These are phyloP conservation scores for Oryza meyeriana DNA, from an alignment of 176 grass and related monocot species.

Conservation along the genomic window DNA sequence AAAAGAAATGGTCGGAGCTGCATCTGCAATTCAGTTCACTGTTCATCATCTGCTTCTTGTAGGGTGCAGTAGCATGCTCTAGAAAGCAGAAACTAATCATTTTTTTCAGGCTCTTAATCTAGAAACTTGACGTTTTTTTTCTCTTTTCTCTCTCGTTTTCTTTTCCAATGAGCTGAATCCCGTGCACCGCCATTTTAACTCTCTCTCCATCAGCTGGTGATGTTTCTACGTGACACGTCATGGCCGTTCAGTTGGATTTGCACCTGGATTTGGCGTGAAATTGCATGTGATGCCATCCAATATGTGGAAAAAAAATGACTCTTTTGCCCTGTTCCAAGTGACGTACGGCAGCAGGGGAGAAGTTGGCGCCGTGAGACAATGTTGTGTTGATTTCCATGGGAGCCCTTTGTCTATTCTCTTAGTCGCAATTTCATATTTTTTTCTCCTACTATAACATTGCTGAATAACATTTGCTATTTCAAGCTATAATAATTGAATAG, in stretches of 20 bases:
- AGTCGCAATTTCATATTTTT: not conserved
- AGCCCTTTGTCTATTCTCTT: not conserved
- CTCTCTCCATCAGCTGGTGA: not conserved
- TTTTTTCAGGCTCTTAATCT: not conserved
- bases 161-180: slow-evolving; percentile 8
- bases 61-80: not conserved
- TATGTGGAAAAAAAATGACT: not conserved
- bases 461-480: too few species aligned
- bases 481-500: too few species aligned
- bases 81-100: not conserved
- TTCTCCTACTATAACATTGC: not conserved
- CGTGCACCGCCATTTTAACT: not conserved
- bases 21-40: not conserved
- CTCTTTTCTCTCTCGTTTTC: not conserved
- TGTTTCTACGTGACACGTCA: slow-evolving; percentile 14
- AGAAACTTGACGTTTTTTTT: not conserved
- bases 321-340: not conserved
- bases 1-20: slow-evolving; percentile 4
- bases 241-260: not conserved
- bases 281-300: not conserved
- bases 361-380: not conserved
- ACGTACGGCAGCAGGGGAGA: not conserved
- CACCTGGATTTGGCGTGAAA: not conserved
- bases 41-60: not conserved
- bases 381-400: not conserved